Evolutionary conservation across 1,284 basidiomycete genomes (phyloP).

Genomic region (Porphyrellus sp.): DNA sequence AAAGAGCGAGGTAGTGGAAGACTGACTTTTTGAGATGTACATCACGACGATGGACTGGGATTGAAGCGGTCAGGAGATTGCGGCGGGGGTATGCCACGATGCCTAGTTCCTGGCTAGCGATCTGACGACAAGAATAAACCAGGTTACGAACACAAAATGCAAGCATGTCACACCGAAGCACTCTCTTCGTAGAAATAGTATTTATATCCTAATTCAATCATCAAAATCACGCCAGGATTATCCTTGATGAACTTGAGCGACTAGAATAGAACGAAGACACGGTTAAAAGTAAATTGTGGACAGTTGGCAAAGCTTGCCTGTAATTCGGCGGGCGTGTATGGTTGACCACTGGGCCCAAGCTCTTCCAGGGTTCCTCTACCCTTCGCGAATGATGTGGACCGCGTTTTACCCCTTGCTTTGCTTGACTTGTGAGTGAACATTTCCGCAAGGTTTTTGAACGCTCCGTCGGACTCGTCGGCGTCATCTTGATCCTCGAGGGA

Average conservation of each 20-base stretch:
- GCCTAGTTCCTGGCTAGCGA: constrained; percentile 78
- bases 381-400: constrained; percentile 24
- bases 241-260: constrained; percentile 62
- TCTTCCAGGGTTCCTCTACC: constrained; percentile 45
- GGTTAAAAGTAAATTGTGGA: not conserved
- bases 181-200: constrained; percentile 89
- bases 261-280: constrained; percentile 3
- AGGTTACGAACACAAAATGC: not conserved
- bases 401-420: constrained; percentile 35
- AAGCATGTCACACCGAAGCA: constrained; percentile 49
- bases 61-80: constrained; percentile 81
- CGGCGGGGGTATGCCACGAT: constrained; percentile 76
- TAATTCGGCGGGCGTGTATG: constrained; percentile 82
- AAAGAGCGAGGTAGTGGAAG: not conserved
- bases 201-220: constrained; percentile 90
- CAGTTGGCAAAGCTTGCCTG: constrained; percentile 49
- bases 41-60: constrained; percentile 78
- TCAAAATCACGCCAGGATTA: constrained; percentile 73
- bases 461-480: constrained; percentile 37
- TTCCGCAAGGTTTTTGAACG: constrained; percentile 48
- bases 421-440: constrained; percentile 44
- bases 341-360: constrained; percentile 72
- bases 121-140: constrained; percentile 40
- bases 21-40: constrained; percentile 86
- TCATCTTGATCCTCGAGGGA: constrained; percentile 26